These are phyloP conservation scores for Saccharomyces hybrid DNA, from an alignment of 1,139 yeast genomes.

Conservation along the genomic window DNA sequence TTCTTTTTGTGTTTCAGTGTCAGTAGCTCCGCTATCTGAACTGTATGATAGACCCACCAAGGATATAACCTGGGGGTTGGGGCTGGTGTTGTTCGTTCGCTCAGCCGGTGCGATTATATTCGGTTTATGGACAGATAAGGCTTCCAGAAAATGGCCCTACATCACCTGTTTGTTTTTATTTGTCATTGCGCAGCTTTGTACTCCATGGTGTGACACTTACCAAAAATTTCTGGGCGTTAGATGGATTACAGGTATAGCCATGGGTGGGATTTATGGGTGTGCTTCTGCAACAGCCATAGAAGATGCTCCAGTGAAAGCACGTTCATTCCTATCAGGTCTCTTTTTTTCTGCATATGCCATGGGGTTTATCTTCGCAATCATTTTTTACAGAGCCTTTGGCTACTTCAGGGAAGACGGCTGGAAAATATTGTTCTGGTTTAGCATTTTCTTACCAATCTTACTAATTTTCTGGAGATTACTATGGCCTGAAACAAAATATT, in stretches of 20 bases:
- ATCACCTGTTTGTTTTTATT: conserved; percentile 40
- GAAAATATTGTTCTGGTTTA: conserved; percentile 51
- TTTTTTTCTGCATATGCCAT: conserved; percentile 41
- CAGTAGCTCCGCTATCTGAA: conserved; percentile 40
- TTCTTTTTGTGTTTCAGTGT: conserved; percentile 46
- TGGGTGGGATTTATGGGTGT: conserved; percentile 47
- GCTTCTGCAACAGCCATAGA: conserved; percentile 45
- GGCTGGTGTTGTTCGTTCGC: conserved; percentile 52
- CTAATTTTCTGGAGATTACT: conserved; percentile 38
- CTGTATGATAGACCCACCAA: conserved; percentile 38
- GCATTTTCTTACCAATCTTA: conserved; percentile 41
- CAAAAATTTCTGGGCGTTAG: conserved; percentile 46
- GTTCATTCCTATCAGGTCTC: conserved; percentile 41
- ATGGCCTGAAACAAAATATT: conserved; percentile 36
- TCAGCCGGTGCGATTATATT: conserved; percentile 53
- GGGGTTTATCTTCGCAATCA: conserved; percentile 40
- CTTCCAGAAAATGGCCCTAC: conserved; percentile 51
- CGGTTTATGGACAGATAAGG: conserved; percentile 46
- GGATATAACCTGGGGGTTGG: conserved; percentile 51
- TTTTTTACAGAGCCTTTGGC: conserved; percentile 39
- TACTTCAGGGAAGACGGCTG: conserved; percentile 34
- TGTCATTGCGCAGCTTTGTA: conserved; percentile 43
- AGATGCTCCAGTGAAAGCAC: conserved; percentile 39
- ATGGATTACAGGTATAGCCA: conserved; percentile 43
- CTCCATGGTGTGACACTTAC: conserved; percentile 47